Evolutionary conservation across 2,329 filamentous ascomycete species (phyloP), one percentile per base, ranked within the genome.

Genomic region (Calonectria montana): DNA sequence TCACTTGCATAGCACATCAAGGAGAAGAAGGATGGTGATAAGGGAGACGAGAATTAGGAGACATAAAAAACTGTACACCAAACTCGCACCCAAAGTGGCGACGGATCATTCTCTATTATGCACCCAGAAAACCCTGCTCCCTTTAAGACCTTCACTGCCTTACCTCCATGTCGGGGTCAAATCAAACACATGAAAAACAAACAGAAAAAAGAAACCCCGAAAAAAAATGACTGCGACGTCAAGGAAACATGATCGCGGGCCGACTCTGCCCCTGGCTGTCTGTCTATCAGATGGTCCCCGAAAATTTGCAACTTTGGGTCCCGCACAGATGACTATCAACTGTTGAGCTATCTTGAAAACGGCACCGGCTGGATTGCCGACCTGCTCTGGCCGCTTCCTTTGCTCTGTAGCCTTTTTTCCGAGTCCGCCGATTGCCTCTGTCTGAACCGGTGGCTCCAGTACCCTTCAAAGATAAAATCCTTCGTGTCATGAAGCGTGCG

Each of bases 401-500:
- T 71, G 65, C 76, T 74, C 72, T 78, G 77, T 79, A 78, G 77
- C 77, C 76, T 77, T 78, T 79, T 59, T 57, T 48, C 45, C 43
- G 55, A 67, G 64, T 35, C 64, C 65, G 62, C 69, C 47, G 57
- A 71, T 50, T 48, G 23, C 41, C 35, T 47, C 39, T 67, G 69
- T 64, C 50, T 71, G 72, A 72, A 75, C 72, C 72, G 69, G 72
- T 72, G 77, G 75, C 71, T 76, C 69, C 74, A 66, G 74, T 78
- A 50, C 35, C 43, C 29, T 74, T 72, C 75, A 72, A 66, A 75
- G 63, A 76, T 66, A 71, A 77, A 74, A 66, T 70, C 76, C 74
- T 77, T 78, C 76, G 76, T 79, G 70, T 77, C 75, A 77, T 78
- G 69, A 78, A 76, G 87, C 84, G 79, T 73, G 62, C 63, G 70